phyloP scores from a whole-genome alignment of 2,329 filamentous ascomycete species.

The Fusarium citri region DNA sequence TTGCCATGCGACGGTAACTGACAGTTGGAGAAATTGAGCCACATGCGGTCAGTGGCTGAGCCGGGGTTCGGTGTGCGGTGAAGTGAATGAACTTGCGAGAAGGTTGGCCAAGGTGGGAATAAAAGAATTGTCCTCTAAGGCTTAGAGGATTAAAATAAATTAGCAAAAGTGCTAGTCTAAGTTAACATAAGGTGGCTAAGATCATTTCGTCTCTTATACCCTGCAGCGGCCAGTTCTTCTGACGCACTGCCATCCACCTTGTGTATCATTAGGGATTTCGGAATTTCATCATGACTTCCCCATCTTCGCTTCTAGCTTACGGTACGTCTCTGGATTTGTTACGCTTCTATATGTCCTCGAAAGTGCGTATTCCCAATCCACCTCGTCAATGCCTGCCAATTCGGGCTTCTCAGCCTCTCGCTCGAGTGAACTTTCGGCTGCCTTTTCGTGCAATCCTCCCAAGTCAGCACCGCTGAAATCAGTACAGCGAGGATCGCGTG shows the following conservation, averaged over 20 bases:
- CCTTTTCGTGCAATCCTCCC: conserved; percentile 59
- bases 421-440: conserved; percentile 62
- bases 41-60: conserved; percentile 25
- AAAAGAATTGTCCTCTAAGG: not conserved
- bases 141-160: not conserved
- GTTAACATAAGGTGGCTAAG: not conserved
- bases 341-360: conserved; percentile 63
- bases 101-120: not conserved
- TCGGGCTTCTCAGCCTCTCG: conserved; percentile 45
- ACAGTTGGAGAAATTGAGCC: conserved; percentile 29
- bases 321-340: conserved; percentile 58
- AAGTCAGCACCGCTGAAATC: conserved; percentile 81
- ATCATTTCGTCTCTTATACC: not conserved
- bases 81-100: not conserved
- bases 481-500: conserved; percentile 73
- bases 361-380: conserved; percentile 67
- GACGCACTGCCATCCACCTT: not conserved
- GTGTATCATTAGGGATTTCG: not conserved
- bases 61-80: conserved; percentile 5
- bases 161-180: not conserved
- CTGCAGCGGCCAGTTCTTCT: not conserved
- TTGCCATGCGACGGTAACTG: not conserved
- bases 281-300: conserved; percentile 11
- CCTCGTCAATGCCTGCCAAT: conserved; percentile 46
- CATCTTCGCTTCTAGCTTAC: conserved; percentile 46